Conservation (phyloP, 257 asterid genomes). For the Henckelia pumila region DNA sequence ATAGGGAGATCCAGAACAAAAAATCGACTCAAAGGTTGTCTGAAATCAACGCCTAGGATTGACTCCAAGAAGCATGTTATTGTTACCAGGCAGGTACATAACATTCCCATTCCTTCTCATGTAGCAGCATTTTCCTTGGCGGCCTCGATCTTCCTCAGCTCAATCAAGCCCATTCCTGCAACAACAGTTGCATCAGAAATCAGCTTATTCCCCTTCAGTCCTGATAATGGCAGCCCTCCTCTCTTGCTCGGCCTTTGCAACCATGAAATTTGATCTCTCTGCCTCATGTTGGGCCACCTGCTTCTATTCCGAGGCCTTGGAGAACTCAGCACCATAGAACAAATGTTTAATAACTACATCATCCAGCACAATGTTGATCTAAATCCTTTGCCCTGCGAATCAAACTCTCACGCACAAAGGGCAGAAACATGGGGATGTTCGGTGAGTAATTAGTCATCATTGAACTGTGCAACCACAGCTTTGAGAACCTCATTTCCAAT, state of each 20-base stretch:
- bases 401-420: slow-evolving; percentile 81
- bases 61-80: slow-evolving; percentile 61
- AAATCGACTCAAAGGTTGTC: no score
- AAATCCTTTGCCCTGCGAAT: slow-evolving; percentile 83
- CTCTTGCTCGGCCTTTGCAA: slow-evolving; percentile 73
- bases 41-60: slow-evolving; percentile 38
- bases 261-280: slow-evolving; percentile 88
- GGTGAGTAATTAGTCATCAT: slow-evolving; percentile 89
- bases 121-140: slow-evolving; percentile 53
- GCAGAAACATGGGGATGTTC: slow-evolving; percentile 95
- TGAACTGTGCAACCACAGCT: slow-evolving; percentile 90
- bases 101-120: slow-evolving; percentile 54
- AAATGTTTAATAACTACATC: slow-evolving; percentile 94
- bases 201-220: slow-evolving; percentile 69
- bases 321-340: slow-evolving; percentile 87
- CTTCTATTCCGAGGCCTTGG: slow-evolving; percentile 95
- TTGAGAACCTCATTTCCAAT: slow-evolving; percentile 91
- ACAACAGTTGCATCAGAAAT: slow-evolving; percentile 70
- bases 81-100: slow-evolving; percentile 46
- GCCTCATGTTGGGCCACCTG: slow-evolving; percentile 99
- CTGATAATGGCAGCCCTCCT: slow-evolving; percentile 67
- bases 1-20: no score
- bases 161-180: slow-evolving; percentile 67
- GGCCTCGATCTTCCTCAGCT: slow-evolving; percentile 76
- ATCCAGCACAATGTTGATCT: slow-evolving; percentile 75